Evolutionary conservation across 805 yeast species (phyloP).

Genomic region (Priceomyces fermenticarens): DNA sequence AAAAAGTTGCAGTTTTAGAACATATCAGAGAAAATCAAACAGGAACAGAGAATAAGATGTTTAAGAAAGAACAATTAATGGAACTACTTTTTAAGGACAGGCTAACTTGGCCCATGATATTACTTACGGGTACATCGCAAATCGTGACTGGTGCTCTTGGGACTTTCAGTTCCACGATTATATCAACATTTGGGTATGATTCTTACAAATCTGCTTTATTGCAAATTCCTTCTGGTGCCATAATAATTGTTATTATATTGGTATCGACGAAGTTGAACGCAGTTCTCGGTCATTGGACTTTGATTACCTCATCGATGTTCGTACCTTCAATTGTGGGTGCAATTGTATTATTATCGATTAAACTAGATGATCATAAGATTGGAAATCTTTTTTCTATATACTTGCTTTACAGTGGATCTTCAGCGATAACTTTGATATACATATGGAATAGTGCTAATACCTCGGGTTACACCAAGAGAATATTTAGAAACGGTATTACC

Average conservation of each 20-base stretch:
- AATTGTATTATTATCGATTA: constrained; percentile 37
- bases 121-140: constrained; percentile 45
- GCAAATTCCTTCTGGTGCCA: constrained; percentile 59
- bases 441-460: constrained; percentile 64
- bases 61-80: constrained; percentile 42
- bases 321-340: constrained; percentile 34
- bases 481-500: constrained; percentile 54
- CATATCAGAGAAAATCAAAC: constrained; percentile 48
- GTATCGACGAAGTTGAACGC: constrained; percentile 30
- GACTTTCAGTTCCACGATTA: constrained; percentile 51
- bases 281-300: constrained; percentile 22
- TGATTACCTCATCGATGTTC: constrained; percentile 25
- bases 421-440: constrained; percentile 55
- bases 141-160: constrained; percentile 52
- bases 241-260: constrained; percentile 33
- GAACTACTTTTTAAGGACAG: constrained; percentile 47
- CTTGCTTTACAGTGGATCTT: constrained; percentile 52
- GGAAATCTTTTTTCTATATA: constrained; percentile 51
- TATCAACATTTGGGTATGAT: constrained; percentile 50
- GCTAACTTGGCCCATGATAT: constrained; percentile 48
- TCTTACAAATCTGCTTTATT: constrained; percentile 43
- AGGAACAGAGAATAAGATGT: constrained; percentile 48
- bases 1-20: constrained; percentile 40
- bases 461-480: constrained; percentile 75
- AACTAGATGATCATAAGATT: constrained; percentile 26